phyloP scores from a whole-genome alignment of 129 eudicot species.

The Ambrosia artemisiifolia region DNA sequence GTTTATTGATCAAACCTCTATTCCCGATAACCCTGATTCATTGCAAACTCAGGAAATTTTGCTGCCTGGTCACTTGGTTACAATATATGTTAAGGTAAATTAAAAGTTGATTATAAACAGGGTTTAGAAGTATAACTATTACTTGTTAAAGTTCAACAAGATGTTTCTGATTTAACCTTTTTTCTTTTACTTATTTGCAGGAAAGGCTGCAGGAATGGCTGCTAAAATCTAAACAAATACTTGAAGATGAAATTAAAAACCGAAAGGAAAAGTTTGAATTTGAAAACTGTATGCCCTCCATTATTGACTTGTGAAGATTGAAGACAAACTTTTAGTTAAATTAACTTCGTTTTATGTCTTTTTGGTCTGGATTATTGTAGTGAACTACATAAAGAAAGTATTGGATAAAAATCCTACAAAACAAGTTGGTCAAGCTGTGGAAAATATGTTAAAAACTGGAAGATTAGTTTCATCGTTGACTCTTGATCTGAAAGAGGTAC shows the following conservation, averaged over 20 bases:
- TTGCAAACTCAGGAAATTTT: slow-evolving; percentile 90
- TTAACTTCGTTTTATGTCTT: background rate
- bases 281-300: slow-evolving; percentile 46
- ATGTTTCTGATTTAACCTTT: background rate
- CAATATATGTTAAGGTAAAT: slow-evolving; percentile 73
- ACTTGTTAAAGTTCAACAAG: background rate
- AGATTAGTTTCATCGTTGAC: slow-evolving; percentile 53
- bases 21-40: slow-evolving; percentile 85
- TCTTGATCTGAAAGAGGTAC: slow-evolving; percentile 87
- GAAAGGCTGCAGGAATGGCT: slow-evolving; percentile 89
- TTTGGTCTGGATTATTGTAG: slow-evolving; percentile 43
- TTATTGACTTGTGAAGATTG: background rate
- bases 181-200: slow-evolving; percentile 33
- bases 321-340: background rate
- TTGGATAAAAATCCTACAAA: slow-evolving; percentile 56
- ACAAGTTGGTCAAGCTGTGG: slow-evolving; percentile 66
- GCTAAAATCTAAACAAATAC: slow-evolving; percentile 41
- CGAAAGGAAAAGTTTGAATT: slow-evolving; percentile 48
- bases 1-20: slow-evolving; percentile 84
- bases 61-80: slow-evolving; percentile 80
- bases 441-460: slow-evolving; percentile 88
- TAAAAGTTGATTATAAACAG: background rate
- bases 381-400: slow-evolving; percentile 48
- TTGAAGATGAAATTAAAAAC: slow-evolving; percentile 48
- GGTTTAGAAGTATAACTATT: background rate